phyloP scores from a whole-genome alignment of 2,329 filamentous ascomycete genomes.

The Aspergillus jensenii region DNA sequence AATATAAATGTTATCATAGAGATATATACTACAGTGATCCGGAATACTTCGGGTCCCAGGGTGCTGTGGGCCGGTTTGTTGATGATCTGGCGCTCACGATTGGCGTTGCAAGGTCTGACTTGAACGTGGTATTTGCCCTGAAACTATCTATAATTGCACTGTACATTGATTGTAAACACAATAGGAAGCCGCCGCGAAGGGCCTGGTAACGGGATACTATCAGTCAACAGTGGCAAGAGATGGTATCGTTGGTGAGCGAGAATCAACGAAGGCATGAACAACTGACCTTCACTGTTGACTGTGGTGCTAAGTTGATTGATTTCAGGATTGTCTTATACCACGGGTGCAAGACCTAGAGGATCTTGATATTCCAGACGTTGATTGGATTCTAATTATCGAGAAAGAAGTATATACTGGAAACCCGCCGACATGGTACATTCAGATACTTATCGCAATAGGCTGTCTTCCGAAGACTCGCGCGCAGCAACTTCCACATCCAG shows the following conservation, averaged over 20 bases:
- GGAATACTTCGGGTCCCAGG: slow-evolving; percentile 57
- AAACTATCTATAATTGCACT: not conserved
- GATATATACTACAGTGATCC: slow-evolving; percentile 66
- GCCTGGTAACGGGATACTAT: slow-evolving; percentile 40
- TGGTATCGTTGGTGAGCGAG: slow-evolving; percentile 40
- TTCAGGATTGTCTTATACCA: slow-evolving; percentile 56
- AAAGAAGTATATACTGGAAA: slow-evolving; percentile 54
- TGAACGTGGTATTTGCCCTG: slow-evolving; percentile 55
- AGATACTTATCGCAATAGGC: slow-evolving; percentile 43
- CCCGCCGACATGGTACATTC: not conserved
- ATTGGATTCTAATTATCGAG: slow-evolving; percentile 63
- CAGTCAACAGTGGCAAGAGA: slow-evolving; percentile 23
- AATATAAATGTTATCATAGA: slow-evolving; percentile 34
- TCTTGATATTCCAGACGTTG: slow-evolving; percentile 46
- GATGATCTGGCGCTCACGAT: slow-evolving; percentile 64
- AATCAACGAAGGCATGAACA: slow-evolving; percentile 26
- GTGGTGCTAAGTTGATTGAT: not conserved
- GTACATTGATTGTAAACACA: not conserved
- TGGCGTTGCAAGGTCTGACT: slow-evolving; percentile 51
- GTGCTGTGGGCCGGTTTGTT: slow-evolving; percentile 57
- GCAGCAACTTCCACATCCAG: slow-evolving; percentile 47
- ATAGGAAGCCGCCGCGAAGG: slow-evolving; percentile 46
- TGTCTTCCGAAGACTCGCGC: slow-evolving; percentile 58
- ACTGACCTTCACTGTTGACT: not conserved
- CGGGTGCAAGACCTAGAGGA: slow-evolving; percentile 45